phyloP scores from a whole-genome alignment of 805 yeast genomes.

The Schwanniomyces sp. region DNA sequence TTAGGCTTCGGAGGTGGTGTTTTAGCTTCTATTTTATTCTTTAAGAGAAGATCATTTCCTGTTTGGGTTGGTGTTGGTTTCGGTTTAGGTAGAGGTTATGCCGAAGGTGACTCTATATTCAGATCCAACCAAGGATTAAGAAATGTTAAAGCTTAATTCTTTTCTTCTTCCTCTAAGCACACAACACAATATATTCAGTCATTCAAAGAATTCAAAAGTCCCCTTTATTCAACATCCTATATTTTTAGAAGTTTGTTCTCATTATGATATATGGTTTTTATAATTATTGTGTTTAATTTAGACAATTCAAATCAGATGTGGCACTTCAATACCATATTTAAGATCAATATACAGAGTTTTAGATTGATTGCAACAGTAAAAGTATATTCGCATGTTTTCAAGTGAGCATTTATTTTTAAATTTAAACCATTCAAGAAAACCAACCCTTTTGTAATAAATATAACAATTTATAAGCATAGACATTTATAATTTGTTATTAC shows the following conservation, averaged over 20 bases:
- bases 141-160: conserved; percentile 59
- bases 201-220: neutral
- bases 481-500: too few species aligned
- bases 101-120: conserved; percentile 98
- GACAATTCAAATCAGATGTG: neutral
- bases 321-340: neutral
- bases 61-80: conserved; percentile 97
- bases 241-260: neutral
- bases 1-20: conserved; percentile 97
- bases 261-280: neutral
- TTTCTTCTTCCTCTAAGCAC: neutral
- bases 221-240: neutral
- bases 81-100: conserved; percentile 96
- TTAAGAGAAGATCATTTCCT: conserved; percentile 94
- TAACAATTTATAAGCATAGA: too few species aligned
- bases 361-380: neutral
- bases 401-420: too few species aligned
- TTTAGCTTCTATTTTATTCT: conserved; percentile 81
- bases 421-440: too few species aligned
- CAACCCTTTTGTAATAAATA: too few species aligned
- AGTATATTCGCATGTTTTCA: too few species aligned
- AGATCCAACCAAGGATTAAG: conserved; percentile 78
- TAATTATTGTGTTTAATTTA: neutral
- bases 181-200: neutral
- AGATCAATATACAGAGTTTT: neutral